Percentiles rank a stretch among this genome's conserved stretches.
phyloP scores from a whole-genome alignment of 306 rosid genomes.

The Vigna hirtella region DNA sequence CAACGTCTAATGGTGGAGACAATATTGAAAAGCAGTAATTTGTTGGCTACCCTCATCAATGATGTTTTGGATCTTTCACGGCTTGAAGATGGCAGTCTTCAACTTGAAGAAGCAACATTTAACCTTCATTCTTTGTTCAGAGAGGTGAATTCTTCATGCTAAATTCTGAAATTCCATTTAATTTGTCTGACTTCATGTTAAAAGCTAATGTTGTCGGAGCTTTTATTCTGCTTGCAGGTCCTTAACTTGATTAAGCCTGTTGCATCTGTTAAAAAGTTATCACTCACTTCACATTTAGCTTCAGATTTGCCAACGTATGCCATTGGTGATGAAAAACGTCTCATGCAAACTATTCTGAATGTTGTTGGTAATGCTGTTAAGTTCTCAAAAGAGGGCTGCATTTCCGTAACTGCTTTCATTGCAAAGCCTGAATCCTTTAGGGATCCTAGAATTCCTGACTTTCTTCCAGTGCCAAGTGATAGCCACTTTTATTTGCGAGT shows the following conservation, averaged over 20 bases:
- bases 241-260: constrained; percentile 86
- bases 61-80: constrained; percentile 98
- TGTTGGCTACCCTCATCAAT: constrained; percentile 87
- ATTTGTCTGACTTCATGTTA: constrained; percentile 10
- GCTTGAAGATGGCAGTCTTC: constrained; percentile 97
- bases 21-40: constrained; percentile 88
- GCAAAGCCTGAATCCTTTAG: constrained; percentile 80
- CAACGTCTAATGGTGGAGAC: constrained; percentile 98
- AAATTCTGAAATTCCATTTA: constrained; percentile 9
- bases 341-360: constrained; percentile 85
- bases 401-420: constrained; percentile 67
- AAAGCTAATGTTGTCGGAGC: constrained; percentile 40
- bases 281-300: constrained; percentile 62
- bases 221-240: constrained; percentile 66
- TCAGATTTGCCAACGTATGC: constrained; percentile 82
- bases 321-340: constrained; percentile 89
- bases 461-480: constrained; percentile 71
- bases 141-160: constrained; percentile 61
- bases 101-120: constrained; percentile 76
- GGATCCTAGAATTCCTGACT: constrained; percentile 78
- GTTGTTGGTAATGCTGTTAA: constrained; percentile 97
- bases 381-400: constrained; percentile 89
- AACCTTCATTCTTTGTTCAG: constrained; percentile 83
- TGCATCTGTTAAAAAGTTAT: constrained; percentile 83
- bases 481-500: constrained; percentile 83